Evolutionary conservation across 441 rosid species (phyloP), one percentile per base, ranked within the genome.

Genomic region (Pelargonium citronellum): DNA sequence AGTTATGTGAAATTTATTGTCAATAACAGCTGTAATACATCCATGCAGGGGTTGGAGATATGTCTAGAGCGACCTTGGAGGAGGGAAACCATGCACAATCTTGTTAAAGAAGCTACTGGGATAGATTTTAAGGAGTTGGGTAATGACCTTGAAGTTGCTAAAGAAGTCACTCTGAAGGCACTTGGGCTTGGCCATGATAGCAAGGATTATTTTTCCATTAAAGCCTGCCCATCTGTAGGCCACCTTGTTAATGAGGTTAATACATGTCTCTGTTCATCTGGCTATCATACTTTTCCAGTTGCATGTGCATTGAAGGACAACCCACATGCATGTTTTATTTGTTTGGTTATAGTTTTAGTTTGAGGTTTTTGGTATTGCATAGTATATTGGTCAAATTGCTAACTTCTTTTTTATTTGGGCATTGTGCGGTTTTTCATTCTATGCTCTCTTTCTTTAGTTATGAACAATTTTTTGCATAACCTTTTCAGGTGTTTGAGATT

Each of bases 41-140:
- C 69, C 60, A 68, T 82, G 51, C 82, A 94, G 99, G 97, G 95
- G 66, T 63, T 79, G n/a, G 91, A 89, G 77, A 90, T 94, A 79
- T 81, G 82, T 78, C 85, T 94, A 17, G 91, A 90, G 78, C 81
- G 85, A 72, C 99, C 99, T 34, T 94, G 97, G 99, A 86, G 91
- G 85, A 86, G 95, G 78, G 96, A 88, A 87, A 94, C 90, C 64
- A 94, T 94, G 97, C 92, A 90, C 77, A 91, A 91, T 79, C 97
- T 94, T 70, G 99, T 94, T 60, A 82, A 86, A 81, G 97, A 91
- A 80, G 78, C 74, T 66, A 82, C 92, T 34, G 93, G 92, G 43
- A 82, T 94, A 67, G 84, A 87, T 85, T 90, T 91, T 75, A 82
- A 37, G 61, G 86, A 84, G 79, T 71, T 86, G 20, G 79, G 82